A percentile compares a stretch with the other conserved stretches of the same genome.
phyloP scores from a whole-genome alignment of 2,329 filamentous ascomycete species.

The Penicillium frequentans region DNA sequence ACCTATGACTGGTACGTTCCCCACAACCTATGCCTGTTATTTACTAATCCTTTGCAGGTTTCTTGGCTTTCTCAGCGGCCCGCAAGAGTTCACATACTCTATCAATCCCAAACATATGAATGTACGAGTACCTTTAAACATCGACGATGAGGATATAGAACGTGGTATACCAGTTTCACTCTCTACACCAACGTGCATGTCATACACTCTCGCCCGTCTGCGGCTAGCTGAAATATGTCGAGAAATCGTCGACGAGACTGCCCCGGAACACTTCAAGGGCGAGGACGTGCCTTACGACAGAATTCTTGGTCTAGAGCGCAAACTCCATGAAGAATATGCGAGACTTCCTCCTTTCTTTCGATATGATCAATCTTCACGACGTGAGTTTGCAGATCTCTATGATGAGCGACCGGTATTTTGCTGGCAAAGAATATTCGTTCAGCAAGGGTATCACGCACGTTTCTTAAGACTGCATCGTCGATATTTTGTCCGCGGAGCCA shows the following conservation, averaged over 20 bases:
- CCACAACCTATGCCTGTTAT: not conserved
- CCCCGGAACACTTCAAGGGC: constrained; percentile 25
- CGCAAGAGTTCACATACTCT: constrained; percentile 46
- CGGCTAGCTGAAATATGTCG: constrained; percentile 43
- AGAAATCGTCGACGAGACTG: constrained; percentile 39
- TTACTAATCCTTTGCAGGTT: constrained; percentile 29
- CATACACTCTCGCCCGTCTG: constrained; percentile 47
- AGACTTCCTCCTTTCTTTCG: constrained; percentile 40
- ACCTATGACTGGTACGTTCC: constrained; percentile 44
- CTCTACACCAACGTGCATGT: constrained; percentile 44
- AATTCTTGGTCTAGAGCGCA: constrained; percentile 40
- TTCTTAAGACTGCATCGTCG: constrained; percentile 42
- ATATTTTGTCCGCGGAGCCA: constrained; percentile 40
- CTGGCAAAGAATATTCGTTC: constrained; percentile 37
- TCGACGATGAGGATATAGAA: constrained; percentile 42
- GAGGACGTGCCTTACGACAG: constrained; percentile 35
- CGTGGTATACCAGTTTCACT: constrained; percentile 25
- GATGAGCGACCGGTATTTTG: constrained; percentile 29
- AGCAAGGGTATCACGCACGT: constrained; percentile 37
- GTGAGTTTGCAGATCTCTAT: constrained; percentile 30
- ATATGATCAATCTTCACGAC: constrained; percentile 31
- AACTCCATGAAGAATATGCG: constrained; percentile 31
- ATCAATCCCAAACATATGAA: constrained; percentile 44
- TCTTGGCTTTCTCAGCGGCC: constrained; percentile 42
- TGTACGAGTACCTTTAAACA: constrained; percentile 43